These are phyloP conservation scores for Tuber calosporum DNA, from an alignment of 495 filamentous ascomycete species.

Conservation along the genomic window DNA sequence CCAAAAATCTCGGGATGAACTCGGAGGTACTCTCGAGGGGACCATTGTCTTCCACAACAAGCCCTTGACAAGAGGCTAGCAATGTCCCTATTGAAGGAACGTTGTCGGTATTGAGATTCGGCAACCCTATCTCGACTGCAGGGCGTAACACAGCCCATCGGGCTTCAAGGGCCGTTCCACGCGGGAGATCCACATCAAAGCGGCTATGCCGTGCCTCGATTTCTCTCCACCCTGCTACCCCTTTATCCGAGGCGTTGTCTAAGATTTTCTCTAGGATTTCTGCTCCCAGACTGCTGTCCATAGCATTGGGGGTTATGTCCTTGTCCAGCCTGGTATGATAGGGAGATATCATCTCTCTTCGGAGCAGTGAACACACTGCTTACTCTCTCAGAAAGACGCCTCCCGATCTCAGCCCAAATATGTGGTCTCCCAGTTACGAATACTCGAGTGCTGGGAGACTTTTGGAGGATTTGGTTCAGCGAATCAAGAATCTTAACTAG, in stretches of 20 bases:
- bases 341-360: not conserved
- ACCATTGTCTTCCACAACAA: not conserved
- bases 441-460: not conserved
- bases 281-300: not conserved
- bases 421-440: not conserved
- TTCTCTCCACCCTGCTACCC: not conserved
- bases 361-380: not conserved
- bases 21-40: not conserved
- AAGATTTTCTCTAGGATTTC: not conserved
- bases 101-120: not conserved
- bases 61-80: not conserved
- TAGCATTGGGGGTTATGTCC: not conserved
- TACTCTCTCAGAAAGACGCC: not conserved
- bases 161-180: not conserved
- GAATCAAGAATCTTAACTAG: not conserved
- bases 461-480: not conserved
- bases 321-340: not conserved
- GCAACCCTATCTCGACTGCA: not conserved
- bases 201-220: not conserved
- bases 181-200: not conserved
- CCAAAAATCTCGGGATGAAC: not conserved
- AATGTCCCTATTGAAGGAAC: not conserved
- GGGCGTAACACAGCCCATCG: not conserved
- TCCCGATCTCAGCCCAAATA: not conserved
- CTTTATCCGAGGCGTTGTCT: not conserved